A percentile compares a stretch with the other conserved stretches of the same genome.
Conservation (phyloP, 2,329 filamentous ascomycete genomes). For the Pseudonectria foliicola region DNA sequence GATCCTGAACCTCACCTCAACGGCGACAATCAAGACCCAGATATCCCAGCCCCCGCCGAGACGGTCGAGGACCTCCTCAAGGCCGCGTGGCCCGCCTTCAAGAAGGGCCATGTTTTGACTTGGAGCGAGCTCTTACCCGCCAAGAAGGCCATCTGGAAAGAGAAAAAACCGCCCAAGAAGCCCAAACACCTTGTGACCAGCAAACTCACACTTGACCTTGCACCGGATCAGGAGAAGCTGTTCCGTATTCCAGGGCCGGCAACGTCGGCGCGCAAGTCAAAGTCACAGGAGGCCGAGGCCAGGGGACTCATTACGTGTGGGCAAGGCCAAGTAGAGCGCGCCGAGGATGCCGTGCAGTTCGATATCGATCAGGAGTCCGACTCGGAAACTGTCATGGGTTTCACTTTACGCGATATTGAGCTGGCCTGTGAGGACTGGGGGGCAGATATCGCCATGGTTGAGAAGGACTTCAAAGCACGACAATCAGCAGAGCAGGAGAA, state of each 20-base stretch:
- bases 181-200: constrained; percentile 78
- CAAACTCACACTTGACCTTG: constrained; percentile 82
- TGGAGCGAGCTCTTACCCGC: constrained; percentile 80
- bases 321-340: constrained; percentile 30
- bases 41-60: constrained; percentile 63
- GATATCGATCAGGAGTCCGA: constrained; percentile 46
- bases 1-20: constrained; percentile 37
- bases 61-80: constrained; percentile 69
- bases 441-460: constrained; percentile 47
- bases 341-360: constrained; percentile 33
- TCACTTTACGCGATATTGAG: constrained; percentile 72
- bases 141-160: constrained; percentile 69
- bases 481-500: constrained; percentile 26
- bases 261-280: constrained; percentile 45
- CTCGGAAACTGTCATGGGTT: constrained; percentile 63
- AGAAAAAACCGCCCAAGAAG: constrained; percentile 70
- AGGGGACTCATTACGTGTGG: constrained; percentile 41
- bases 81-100: constrained; percentile 74
- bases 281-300: constrained; percentile 43
- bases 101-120: constrained; percentile 64
- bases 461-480: constrained; percentile 28
- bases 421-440: constrained; percentile 86
- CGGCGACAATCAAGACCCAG: constrained; percentile 50
- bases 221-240: constrained; percentile 75
- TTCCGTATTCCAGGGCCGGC: constrained; percentile 69